Conservation (phyloP, 257 asterid species). For the Solanum paucissectum region DNA sequence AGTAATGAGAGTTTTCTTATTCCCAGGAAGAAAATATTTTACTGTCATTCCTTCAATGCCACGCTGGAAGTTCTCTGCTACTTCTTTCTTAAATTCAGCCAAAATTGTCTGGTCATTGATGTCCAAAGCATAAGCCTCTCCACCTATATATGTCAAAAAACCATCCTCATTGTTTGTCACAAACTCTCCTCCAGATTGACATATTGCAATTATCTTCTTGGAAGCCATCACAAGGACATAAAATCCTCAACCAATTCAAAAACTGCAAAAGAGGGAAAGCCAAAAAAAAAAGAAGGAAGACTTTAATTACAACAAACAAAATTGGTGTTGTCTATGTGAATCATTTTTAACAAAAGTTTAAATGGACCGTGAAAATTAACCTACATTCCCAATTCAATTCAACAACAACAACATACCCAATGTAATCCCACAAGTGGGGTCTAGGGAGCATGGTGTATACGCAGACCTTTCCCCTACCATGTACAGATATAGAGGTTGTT, state of each 20-base stretch:
- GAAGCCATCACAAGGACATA: conserved; percentile 32
- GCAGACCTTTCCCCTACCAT: background rate
- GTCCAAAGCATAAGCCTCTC: conserved; percentile 95
- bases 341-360: background rate
- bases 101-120: conserved; percentile 62
- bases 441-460: background rate
- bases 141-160: conserved; percentile 64
- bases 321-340: background rate
- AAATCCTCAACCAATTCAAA: background rate
- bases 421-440: background rate
- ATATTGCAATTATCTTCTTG: conserved; percentile 80
- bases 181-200: conserved; percentile 96
- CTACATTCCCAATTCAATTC: background rate
- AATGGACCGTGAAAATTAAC: background rate
- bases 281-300: background rate
- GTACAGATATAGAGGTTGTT: background rate
- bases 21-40: conserved; percentile 92
- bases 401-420: background rate
- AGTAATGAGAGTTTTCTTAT: conserved; percentile 82
- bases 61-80: conserved; percentile 70
- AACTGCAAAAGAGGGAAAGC: background rate
- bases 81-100: conserved; percentile 79
- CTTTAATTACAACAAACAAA: background rate
- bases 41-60: conserved; percentile 46
- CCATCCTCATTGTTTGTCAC: conserved; percentile 77